phyloP scores from a whole-genome alignment of 192 early-diverging fungal species.

The Coemansia reversa region DNA sequence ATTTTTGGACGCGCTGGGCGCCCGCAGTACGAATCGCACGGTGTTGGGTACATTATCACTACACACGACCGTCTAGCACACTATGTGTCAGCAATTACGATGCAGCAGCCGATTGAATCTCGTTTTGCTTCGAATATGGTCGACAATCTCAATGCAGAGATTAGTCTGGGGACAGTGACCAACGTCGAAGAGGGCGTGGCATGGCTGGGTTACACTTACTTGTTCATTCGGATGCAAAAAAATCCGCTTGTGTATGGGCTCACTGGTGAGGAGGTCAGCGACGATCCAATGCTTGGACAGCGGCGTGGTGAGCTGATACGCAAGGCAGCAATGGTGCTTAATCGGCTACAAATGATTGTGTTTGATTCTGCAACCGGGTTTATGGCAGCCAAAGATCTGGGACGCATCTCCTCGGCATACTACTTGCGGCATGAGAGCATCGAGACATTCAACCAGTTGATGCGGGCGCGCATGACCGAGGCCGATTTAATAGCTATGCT shows the following conservation, averaged over 20 bases:
- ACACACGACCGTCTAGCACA: conserved; percentile 90
- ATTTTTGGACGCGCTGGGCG: conserved; percentile 99
- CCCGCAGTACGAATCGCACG: conserved; percentile 87
- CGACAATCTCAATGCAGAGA: conserved; percentile 98
- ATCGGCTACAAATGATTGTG: conserved; percentile 90
- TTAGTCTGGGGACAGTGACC: conserved; percentile 93
- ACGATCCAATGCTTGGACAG: conserved; percentile 78
- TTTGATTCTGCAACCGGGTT: conserved; percentile 81
- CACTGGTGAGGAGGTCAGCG: conserved; percentile 66
- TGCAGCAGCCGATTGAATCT: conserved; percentile 97
- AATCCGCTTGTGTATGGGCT: conserved; percentile 96
- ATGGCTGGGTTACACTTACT: conserved; percentile 98
- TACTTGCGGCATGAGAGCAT: conserved; percentile 89
- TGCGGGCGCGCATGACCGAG: conserved; percentile 90
- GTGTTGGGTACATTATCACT: conserved; percentile 94
- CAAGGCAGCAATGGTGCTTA: conserved; percentile 70
- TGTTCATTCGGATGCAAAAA: conserved; percentile 93
- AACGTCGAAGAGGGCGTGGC: conserved; percentile 91
- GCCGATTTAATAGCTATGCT: conserved; percentile 91
- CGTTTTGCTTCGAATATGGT: conserved; percentile 79
- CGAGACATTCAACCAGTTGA: conserved; percentile 79
- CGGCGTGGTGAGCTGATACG: conserved; percentile 80
- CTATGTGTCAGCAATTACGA: conserved; percentile 92
- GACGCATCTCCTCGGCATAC: conserved; percentile 89
- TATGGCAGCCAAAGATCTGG: conserved; percentile 86